These are phyloP conservation scores for Kwoniella mangroviensis DNA, from an alignment of 768 basidiomycete genomes.

Conservation along the genomic window DNA sequence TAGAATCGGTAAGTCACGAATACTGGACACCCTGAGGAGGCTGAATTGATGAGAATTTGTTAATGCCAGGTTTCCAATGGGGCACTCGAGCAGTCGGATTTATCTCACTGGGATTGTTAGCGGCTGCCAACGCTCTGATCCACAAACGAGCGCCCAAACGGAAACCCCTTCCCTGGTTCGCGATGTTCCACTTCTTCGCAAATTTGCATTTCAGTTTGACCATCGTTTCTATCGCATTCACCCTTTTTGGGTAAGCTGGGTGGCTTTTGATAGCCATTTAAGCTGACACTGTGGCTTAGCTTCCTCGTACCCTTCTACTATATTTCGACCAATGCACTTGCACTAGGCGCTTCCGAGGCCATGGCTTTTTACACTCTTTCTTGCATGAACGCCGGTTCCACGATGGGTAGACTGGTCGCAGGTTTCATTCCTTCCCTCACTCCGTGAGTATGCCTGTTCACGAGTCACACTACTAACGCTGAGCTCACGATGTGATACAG, in stretches of 20 bases:
- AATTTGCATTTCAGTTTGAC: neutral
- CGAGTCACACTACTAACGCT: neutral
- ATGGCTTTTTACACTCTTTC: constrained; percentile 1
- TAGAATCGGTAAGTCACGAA: neutral
- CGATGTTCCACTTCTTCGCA: neutral
- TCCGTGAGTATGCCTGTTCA: constrained; percentile 1
- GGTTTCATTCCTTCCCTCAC: neutral
- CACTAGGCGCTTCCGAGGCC: neutral
- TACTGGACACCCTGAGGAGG: neutral
- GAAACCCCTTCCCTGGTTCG: neutral
- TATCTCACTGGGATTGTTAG: constrained; percentile 5
- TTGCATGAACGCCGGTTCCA: constrained; percentile 10
- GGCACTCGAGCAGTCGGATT: constrained; percentile 6
- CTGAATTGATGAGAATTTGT: neutral
- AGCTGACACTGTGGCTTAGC: neutral
- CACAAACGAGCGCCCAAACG: neutral
- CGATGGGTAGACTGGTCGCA: constrained; percentile 1
- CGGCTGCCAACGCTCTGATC: neutral
- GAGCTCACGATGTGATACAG: neutral
- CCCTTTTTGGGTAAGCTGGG: constrained; percentile 1
- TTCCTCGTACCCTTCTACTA: constrained; percentile 10
- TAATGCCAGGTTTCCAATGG: constrained; percentile 6
- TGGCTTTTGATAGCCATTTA: neutral
- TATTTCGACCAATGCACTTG: constrained; percentile 8
- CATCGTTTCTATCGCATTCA: neutral